Conservation (phyloP, 129 eudicot genomes). For the Calendula officinalis region DNA sequence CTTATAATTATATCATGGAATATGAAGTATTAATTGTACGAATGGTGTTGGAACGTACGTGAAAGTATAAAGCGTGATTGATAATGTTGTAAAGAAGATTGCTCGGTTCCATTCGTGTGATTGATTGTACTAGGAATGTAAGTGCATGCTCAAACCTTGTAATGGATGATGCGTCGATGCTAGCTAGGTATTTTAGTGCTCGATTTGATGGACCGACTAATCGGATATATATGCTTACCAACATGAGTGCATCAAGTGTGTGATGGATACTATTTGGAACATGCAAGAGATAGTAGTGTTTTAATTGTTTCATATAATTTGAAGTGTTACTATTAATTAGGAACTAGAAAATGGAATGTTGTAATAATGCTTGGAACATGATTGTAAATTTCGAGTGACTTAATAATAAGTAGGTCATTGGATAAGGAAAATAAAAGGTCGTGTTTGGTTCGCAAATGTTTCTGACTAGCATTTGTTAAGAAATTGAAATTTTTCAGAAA, state of each 20-base stretch:
- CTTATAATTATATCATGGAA: neutral
- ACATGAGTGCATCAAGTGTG: neutral
- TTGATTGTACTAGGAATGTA: conserved; percentile 3
- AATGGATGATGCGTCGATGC: neutral
- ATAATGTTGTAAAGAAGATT: neutral
- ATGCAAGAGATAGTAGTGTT: neutral
- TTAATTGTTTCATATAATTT: no score
- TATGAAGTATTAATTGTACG: neutral
- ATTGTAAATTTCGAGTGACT: no score
- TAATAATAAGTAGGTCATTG: no score
- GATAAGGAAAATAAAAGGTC: no score
- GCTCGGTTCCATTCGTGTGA: neutral
- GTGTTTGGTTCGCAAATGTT: no score
- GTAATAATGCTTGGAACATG: no score
- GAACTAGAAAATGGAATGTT: no score
- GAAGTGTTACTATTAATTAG: no score
- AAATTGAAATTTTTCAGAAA: no score
- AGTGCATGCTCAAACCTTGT: neutral
- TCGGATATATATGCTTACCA: neutral
- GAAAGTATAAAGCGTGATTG: neutral
- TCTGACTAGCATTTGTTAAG: no score
- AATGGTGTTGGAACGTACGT: neutral
- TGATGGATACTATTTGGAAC: neutral
- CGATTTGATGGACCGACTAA: neutral
- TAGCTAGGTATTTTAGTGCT: neutral